Base-by-base conservation (phyloP, 2,329 filamentous ascomycete species). In the Clarireedia hainanense region DNA sequence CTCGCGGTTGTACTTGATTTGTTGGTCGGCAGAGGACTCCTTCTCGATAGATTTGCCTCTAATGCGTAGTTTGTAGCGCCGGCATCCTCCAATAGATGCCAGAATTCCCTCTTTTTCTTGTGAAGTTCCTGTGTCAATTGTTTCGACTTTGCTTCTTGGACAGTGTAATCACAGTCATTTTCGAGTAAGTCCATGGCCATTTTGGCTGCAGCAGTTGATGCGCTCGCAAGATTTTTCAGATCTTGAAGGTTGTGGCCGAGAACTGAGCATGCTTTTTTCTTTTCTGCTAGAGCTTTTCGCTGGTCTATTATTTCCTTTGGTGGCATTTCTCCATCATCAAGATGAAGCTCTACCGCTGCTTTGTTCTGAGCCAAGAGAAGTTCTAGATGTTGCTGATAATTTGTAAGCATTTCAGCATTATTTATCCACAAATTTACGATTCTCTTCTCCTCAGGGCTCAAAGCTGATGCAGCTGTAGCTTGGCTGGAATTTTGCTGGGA, bases 21-120 rank as follows among this genome's bases (percentile, higher is more conserved):
- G 46, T 55, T 57, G 17, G 58, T 57, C 7, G 55, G 42, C 5
- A 55, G 23, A 20, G 58, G 53, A n/a, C 20, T n/a, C 20, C 58
- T 63, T 0, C 43, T 54, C 6, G 37, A 47, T 9, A 40, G 30
- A 9, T 42, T 40, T 47, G 37, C 12, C 5, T 64, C 67, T 58
- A 65, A 69, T 1, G 63, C 65, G 57, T 66, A 64, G 6, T 60
- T 58, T 15, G 67, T 55, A n/a, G 64, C 67, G 7, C 65, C 67
- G 17, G 65, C 65, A 17, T 23, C 27, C 45, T 64, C 58, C 50
- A 69, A 55, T 20, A 63, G 34, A n/a, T 53, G 52, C 26, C 55
- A 56, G 14, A 66, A 58, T 7, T 64, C 61, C n/a, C 57, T 63
- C 51, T 67, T 63, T n/a, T 64, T 51, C 5, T 56, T 56, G 37